Evolutionary conservation across 2,329 filamentous ascomycete genomes (phyloP).

Genomic region (Pestalotiopsis sp.): DNA sequence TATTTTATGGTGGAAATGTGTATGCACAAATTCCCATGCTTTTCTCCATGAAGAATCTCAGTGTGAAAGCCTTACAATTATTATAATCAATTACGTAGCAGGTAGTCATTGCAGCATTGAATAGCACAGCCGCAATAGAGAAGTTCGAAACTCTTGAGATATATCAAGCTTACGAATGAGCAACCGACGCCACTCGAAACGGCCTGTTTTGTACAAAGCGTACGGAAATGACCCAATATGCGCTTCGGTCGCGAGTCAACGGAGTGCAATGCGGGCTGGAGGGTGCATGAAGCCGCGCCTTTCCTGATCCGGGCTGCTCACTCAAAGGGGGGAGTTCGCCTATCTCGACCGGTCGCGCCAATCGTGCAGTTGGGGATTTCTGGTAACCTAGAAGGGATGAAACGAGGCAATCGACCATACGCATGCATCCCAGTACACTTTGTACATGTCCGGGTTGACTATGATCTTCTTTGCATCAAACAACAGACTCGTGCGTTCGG

Average conservation of each 20-base stretch:
- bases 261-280: conserved; percentile 14
- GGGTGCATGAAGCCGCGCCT: conserved; percentile 26
- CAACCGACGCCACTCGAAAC: background rate
- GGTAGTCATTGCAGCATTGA: too few relatives aligned
- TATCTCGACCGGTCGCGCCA: background rate
- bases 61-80: too few relatives aligned
- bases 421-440: too few relatives aligned
- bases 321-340: background rate
- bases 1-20: too few relatives aligned
- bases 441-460: background rate
- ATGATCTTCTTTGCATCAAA: conserved; percentile 8
- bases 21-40: too few relatives aligned
- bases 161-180: conserved; percentile 2
- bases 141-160: background rate
- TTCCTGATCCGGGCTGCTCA: conserved; percentile 20
- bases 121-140: background rate
- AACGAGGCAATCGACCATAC: background rate
- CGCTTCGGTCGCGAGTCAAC: background rate
- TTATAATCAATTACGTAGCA: too few relatives aligned
- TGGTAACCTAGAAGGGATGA: background rate
- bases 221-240: background rate
- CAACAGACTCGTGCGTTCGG: background rate
- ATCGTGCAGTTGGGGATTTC: background rate
- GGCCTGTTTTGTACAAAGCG: background rate
- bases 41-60: too few relatives aligned